Evolutionary conservation across 495 filamentous ascomycete species (phyloP).

Genomic region (Polyplosphaeria fusca): DNA sequence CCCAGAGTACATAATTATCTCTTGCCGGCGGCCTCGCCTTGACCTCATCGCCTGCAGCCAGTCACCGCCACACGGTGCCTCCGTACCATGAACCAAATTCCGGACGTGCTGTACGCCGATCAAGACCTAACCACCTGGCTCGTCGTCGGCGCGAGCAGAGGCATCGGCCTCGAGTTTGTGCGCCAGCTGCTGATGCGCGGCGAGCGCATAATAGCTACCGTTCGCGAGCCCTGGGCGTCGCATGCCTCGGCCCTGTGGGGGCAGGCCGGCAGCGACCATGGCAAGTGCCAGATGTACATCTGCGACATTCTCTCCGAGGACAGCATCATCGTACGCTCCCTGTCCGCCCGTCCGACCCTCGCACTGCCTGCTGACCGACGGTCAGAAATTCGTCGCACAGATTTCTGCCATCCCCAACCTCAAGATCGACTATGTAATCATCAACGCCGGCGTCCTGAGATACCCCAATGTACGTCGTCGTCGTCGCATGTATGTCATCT

Average conservation of each 20-base stretch:
- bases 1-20: neutral
- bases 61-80: neutral
- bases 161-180: conserved; percentile 57
- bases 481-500: conserved; percentile 13
- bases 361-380: conserved; percentile 6
- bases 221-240: conserved; percentile 41
- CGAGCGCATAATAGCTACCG: conserved; percentile 53
- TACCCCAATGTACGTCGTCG: conserved; percentile 60
- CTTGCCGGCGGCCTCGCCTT: conserved; percentile 16
- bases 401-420: conserved; percentile 35
- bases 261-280: conserved; percentile 42
- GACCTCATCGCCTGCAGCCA: conserved; percentile 4
- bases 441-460: conserved; percentile 57
- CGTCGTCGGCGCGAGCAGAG: conserved; percentile 55
- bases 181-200: conserved; percentile 48
- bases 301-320: conserved; percentile 53
- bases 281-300: conserved; percentile 46
- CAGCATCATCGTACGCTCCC: conserved; percentile 48
- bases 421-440: conserved; percentile 50
- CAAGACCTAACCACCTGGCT: conserved; percentile 48
- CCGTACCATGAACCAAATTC: conserved; percentile 39
- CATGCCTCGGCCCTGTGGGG: conserved; percentile 46
- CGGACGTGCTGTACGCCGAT: conserved; percentile 33
- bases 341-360: neutral
- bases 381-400: conserved; percentile 38